These are phyloP conservation scores for Alternaria dauci DNA, from an alignment of 2,329 filamentous ascomycete species.

Conservation along the genomic window DNA sequence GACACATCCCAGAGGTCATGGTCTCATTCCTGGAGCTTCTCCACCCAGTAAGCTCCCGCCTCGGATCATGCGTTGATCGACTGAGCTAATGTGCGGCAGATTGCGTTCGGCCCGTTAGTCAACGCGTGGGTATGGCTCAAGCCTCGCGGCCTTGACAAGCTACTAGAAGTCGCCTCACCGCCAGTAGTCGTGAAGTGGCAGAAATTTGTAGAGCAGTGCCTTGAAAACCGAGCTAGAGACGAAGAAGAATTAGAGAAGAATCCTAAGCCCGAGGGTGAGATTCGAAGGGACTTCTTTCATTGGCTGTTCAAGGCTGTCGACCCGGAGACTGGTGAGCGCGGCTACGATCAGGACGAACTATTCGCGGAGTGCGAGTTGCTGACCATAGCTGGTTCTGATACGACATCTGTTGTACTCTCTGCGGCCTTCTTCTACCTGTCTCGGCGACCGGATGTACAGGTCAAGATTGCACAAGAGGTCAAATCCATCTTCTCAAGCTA, in stretches of 20 bases:
- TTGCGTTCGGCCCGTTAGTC: conserved; percentile 12
- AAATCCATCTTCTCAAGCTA: conserved; percentile 24
- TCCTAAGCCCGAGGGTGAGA: conserved; percentile 26
- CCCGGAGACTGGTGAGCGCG: conserved; percentile 48
- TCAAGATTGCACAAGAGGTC: conserved; percentile 30
- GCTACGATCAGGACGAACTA: conserved; percentile 51
- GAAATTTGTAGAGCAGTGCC: conserved; percentile 27
- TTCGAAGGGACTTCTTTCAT: conserved; percentile 54
- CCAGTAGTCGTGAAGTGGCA: conserved; percentile 25
- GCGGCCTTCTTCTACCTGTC: conserved; percentile 33
- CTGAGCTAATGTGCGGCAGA: conserved; percentile 2
- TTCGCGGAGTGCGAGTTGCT: conserved; percentile 38
- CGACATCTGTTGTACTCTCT: conserved; percentile 29
- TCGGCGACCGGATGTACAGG: conserved; percentile 22
- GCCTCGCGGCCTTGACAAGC: conserved; percentile 32
- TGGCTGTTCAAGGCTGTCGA: conserved; percentile 54
- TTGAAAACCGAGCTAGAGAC: conserved; percentile 19
- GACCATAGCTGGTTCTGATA: conserved; percentile 37
- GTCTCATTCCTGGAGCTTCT: conserved; percentile 26
- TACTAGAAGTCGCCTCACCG: conserved; percentile 24
- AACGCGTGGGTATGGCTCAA: conserved; percentile 33
- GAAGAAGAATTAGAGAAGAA: conserved; percentile 25
- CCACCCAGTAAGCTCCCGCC: conserved; percentile 22
- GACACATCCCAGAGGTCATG: conserved; percentile 34
- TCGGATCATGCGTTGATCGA: neutral